Base-by-base conservation (phyloP, 352 stramenopile species). In the Pythium oligandrum region DNA sequence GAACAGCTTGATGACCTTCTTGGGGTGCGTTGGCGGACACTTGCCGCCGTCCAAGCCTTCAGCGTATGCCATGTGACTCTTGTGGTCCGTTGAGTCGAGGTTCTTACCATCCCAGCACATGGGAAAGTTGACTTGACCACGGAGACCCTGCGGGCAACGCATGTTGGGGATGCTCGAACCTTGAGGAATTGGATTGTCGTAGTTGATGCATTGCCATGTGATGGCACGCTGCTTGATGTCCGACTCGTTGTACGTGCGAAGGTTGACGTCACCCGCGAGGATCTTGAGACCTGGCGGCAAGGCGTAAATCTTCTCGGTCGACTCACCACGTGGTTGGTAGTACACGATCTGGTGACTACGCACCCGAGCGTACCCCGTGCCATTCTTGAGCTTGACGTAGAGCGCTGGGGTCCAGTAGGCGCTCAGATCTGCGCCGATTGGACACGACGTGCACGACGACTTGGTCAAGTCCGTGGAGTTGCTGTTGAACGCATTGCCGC, bases 1-100 rank as follows among this genome's bases (percentile, higher is more conserved):
- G 49, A 82, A 82, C 43, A 78, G 73, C 56, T 82, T 82, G 53
- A 82, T 63, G 61, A 82, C 77, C 57, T 82, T 82, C 61, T 73
- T 59, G 17, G 17, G 17, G 58, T 68, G 78, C 9, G 63, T 63
- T 4, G 57, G 35, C 0, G 71, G 68, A 40, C 71, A 82, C 11
- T 55, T 55, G 12, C 71, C 71, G 3, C 68, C 68, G 26, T 82
- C 71, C 5, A 82, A 63, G 0, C 30, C 63, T 34, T 68, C 65
- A 12, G 71, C 71, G 49, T 82, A 82, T 0, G 71, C 66, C 26
- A 82, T 58, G 53, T 78, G 71, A 1, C 68, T 76, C 61, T 76
- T 77, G 63, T 82, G 71, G 49, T 82, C 66, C 0, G 53, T 45
- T n/a, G 71, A 82, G 53, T 82, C 71, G 33, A 75, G 59, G 40